Percentiles rank a stretch among this genome's conserved stretches.
These are phyloP conservation scores for Tetrahymena malaccensis DNA, from an alignment of 73 alveolate species.

Conservation along the genomic window DNA sequence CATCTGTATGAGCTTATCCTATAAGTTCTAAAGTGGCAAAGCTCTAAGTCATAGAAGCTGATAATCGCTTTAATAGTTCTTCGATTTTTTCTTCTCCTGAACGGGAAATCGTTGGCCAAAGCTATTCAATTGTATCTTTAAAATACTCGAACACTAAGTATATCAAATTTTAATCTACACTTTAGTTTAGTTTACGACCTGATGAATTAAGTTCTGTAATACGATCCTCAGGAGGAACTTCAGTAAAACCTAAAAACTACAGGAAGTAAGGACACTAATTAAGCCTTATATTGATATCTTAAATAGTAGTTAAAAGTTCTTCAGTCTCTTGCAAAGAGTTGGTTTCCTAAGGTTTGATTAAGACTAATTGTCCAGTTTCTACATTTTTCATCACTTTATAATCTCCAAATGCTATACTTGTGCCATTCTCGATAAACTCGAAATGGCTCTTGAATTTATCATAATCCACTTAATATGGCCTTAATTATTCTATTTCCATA, in stretches of 20 bases:
- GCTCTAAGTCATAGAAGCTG: neutral
- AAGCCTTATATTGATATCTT: neutral
- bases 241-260: neutral
- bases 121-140: neutral
- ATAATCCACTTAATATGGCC: neutral
- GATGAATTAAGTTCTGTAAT: neutral
- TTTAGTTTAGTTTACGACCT: neutral
- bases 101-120: neutral
- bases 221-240: neutral
- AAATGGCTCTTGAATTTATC: neutral
- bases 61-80: neutral
- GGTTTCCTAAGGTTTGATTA: neutral
- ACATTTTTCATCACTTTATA: neutral
- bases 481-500: neutral
- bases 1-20: neutral
- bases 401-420: neutral
- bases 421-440: neutral
- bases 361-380: neutral
- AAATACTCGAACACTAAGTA: neutral
- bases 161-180: neutral
- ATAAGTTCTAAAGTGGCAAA: neutral
- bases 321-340: neutral
- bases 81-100: neutral
- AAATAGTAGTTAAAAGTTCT: neutral
- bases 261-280: neutral